Percentiles rank a stretch among this genome's conserved stretches.
phyloP scores from a whole-genome alignment of 305 asterid species.

The Solanum chacoense region DNA sequence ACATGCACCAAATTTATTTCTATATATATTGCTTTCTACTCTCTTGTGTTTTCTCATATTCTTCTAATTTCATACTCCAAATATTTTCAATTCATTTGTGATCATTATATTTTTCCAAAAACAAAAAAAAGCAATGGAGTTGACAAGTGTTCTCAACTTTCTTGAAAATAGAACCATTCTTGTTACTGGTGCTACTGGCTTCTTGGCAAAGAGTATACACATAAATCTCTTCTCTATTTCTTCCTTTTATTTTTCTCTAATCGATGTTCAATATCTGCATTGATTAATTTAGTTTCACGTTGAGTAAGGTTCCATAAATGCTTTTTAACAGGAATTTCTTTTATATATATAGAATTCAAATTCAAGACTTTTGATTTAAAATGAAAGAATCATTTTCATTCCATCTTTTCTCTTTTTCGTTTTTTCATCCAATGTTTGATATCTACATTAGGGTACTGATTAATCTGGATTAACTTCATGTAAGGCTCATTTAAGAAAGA shows the following conservation, averaged over 20 bases:
- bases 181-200: constrained; percentile 46
- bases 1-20: not conserved
- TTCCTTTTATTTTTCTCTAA: not conserved
- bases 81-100: constrained; percentile 3
- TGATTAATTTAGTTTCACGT: not conserved
- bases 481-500: not conserved
- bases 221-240: not conserved
- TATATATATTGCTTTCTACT: not conserved
- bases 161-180: constrained; percentile 26
- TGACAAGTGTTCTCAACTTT: constrained; percentile 13
- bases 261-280: not conserved
- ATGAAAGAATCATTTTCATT: not conserved
- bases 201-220: constrained; percentile 40
- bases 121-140: constrained; percentile 11
- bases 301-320: not conserved
- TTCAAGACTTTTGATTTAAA: not conserved
- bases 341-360: not conserved
- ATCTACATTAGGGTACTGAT: not conserved
- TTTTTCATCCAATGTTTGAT: not conserved
- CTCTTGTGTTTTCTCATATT: not conserved
- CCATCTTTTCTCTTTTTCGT: not conserved
- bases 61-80: not conserved
- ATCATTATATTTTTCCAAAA: not conserved
- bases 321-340: not conserved
- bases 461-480: not conserved